phyloP scores from a whole-genome alignment of 768 basidiomycete species.

The Boletus vermiculosoides region DNA sequence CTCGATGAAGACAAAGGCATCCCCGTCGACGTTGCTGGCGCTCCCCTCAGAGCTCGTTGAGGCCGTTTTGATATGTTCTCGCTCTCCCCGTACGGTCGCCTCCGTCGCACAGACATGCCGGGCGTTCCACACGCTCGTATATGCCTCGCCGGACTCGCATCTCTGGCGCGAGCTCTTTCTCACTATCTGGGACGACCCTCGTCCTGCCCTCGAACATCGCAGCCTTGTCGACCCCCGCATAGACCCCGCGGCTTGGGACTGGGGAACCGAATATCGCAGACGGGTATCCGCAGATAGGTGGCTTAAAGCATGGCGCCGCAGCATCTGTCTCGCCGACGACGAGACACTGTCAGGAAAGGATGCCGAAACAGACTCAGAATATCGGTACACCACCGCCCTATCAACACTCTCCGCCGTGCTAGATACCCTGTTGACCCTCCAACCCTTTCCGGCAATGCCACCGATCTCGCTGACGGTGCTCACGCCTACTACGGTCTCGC shows the following conservation, averaged over 20 bases:
- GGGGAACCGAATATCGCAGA: conserved; percentile 24
- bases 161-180: conserved; percentile 53
- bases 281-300: conserved; percentile 23
- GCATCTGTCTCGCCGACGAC: conserved; percentile 5
- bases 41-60: conserved; percentile 45
- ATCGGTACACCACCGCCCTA: conserved; percentile 1
- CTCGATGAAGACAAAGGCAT: not conserved
- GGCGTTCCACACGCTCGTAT: conserved; percentile 36
- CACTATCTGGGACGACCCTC: conserved; percentile 49
- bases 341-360: not conserved
- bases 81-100: conserved; percentile 34
- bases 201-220: conserved; percentile 32
- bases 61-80: conserved; percentile 31
- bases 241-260: conserved; percentile 20
- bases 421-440: conserved; percentile 34
- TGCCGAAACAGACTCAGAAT: not conserved
- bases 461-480: conserved; percentile 21
- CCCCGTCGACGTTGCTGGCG: not conserved
- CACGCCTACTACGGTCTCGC: conserved; percentile 7
- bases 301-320: conserved; percentile 26
- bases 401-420: conserved; percentile 33
- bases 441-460: conserved; percentile 28
- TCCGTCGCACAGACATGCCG: conserved; percentile 38
- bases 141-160: conserved; percentile 34
- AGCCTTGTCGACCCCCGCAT: conserved; percentile 25